Percentiles rank a stretch among this genome's conserved stretches.
These are phyloP conservation scores for Adiantum capillusveneris DNA, from an alignment of 75 land plant species.

Conservation along the genomic window DNA sequence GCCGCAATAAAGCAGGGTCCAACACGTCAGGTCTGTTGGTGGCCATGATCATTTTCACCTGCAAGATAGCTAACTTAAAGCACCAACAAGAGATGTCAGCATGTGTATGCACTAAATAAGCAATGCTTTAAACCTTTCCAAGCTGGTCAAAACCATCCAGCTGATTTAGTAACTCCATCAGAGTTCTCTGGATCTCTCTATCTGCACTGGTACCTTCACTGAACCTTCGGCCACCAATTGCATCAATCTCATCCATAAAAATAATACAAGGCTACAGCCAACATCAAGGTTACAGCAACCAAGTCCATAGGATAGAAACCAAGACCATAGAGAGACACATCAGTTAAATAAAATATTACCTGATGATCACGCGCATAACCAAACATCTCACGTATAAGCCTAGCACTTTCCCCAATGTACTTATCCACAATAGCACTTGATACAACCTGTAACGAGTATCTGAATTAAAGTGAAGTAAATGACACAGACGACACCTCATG, in stretches of 20 bases:
- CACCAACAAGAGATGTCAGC: too few relatives aligned
- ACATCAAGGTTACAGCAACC: neutral
- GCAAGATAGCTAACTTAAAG: neutral
- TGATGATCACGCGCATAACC: constrained; percentile 91
- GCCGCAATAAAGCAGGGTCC: constrained; percentile 84
- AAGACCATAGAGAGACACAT: neutral
- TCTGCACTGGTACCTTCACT: constrained; percentile 97
- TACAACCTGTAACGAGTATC: constrained; percentile 49
- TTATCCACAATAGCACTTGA: constrained; percentile 93
- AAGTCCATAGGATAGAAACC: too few relatives aligned
- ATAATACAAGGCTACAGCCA: constrained; percentile 73
- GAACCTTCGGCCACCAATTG: constrained; percentile 90
- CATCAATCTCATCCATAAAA: constrained; percentile 97
- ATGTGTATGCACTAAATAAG: too few relatives aligned
- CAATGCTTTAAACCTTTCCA: constrained; percentile 95
- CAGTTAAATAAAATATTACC: constrained; percentile 26
- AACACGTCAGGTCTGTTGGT: constrained; percentile 82
- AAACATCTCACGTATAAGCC: constrained; percentile 83
- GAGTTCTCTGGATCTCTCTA: constrained; percentile 83
- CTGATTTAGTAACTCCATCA: constrained; percentile 89
- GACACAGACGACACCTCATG: too few relatives aligned
- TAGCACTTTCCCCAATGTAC: constrained; percentile 85
- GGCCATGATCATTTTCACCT: constrained; percentile 97
- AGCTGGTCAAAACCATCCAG: constrained; percentile 91
- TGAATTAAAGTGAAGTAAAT: neutral